Base-by-base conservation (phyloP, 306 rosid genomes). In the Vigna mungo region DNA sequence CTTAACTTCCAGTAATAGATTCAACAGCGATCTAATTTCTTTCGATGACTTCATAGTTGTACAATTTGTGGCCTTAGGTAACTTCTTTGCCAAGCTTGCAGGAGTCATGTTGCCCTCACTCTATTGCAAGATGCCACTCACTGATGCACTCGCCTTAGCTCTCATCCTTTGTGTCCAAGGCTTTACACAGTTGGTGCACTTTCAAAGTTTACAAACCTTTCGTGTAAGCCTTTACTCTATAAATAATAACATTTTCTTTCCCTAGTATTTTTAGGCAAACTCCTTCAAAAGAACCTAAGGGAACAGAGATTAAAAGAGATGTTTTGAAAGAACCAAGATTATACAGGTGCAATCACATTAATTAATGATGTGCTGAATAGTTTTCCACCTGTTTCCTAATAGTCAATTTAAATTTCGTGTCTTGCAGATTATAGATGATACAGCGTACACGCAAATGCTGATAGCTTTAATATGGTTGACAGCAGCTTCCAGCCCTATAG, bases 91-190 rank as follows among this genome's bases (percentile, higher is more conserved):
- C 18, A 92, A 86, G 73, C 3, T 89, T 2, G 2, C 71, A 2
- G 97, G 92, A 36, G 46, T 90, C 5, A 55, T 86, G 84, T 30
- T 92, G 52, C 94, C 97, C 43, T 73, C 90, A 14, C 59, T 92
- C 34, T 89, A 63, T 39, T 88, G 70, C 88, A 71, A 59, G 0
- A 13, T 59, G 11, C 0, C 66, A 84, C 0, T 55, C 0, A 14
- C 11, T 5, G 94, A 92, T 72, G 68, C 91, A 14, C 17, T 89
- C 20, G 25, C 74, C 2, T 73, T 89, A 34, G 94, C 89, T 11
- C 86, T 92, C 54, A 52, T 86, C 54, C 62, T 89, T 84, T 67
- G 87, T 86, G 30, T 88, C 23, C 90, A 81, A 63, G 97, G 94
- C 71, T 74, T 89, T 72, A 75, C 88, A 0, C 90, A 88, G 0